Evolutionary conservation across 1,139 yeast species (phyloP).

Genomic region (Lodderomyces orthopsilosis): DNA sequence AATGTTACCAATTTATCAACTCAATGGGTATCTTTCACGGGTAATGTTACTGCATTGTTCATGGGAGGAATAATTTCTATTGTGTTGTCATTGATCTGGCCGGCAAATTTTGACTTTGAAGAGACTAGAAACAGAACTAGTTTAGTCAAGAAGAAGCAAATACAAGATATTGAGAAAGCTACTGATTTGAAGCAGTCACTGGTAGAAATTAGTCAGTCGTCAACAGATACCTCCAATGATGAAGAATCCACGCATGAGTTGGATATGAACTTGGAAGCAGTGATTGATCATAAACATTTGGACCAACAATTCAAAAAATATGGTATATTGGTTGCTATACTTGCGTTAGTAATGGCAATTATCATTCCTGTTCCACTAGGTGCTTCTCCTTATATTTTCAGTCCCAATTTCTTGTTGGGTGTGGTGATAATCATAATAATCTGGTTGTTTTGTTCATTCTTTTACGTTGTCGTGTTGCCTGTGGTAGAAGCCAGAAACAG

Average conservation of each 20-base stretch:
- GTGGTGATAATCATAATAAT: slow-evolving; percentile 17
- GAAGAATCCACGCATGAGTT: slow-evolving; percentile 8
- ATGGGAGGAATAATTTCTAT: slow-evolving; percentile 32
- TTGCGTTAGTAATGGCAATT: slow-evolving; percentile 15
- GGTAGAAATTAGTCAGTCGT: background rate
- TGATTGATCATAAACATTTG: slow-evolving; percentile 16
- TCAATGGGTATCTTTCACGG: slow-evolving; percentile 23
- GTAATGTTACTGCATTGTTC: slow-evolving; percentile 16
- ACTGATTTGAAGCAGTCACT: background rate
- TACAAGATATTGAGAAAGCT: background rate
- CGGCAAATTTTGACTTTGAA: slow-evolving; percentile 36
- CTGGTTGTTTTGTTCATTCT: slow-evolving; percentile 20
- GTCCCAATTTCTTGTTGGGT: slow-evolving; percentile 18
- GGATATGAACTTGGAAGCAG: slow-evolving; percentile 11
- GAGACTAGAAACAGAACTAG: slow-evolving; percentile 32
- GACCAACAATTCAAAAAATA: slow-evolving; percentile 21
- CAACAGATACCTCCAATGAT: background rate
- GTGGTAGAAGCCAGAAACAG: slow-evolving; percentile 16
- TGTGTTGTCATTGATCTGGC: slow-evolving; percentile 27
- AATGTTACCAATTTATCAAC: slow-evolving; percentile 18
- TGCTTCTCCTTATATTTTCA: slow-evolving; percentile 18
- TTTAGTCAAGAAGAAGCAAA: slow-evolving; percentile 16
- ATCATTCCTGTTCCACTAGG: slow-evolving; percentile 19
- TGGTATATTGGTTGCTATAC: slow-evolving; percentile 15
- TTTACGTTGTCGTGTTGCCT: slow-evolving; percentile 18